Base-by-base conservation (phyloP, 495 filamentous ascomycete species). In the Penicillium ucsense region DNA sequence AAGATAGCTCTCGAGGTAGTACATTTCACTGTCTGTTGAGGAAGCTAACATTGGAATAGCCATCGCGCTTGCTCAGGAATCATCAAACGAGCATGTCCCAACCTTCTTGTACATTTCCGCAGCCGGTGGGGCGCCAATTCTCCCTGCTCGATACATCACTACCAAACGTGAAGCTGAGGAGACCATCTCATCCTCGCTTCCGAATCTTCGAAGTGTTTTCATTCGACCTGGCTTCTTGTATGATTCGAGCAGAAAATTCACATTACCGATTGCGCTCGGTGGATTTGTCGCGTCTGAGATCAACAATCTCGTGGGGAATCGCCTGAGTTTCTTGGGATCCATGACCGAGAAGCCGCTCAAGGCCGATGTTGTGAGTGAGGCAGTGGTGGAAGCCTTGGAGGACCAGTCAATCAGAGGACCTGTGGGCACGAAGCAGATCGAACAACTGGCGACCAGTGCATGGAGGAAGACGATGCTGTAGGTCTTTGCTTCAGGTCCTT, bases 91-190 rank as follows among this genome's bases (percentile, higher is more conserved):
- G 40, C 74, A 80, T 31, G 82, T 86, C 31, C 65, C 75, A 9
- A 75, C 80, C 0, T 94, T 95, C 57, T 80, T 84, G 38, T 98
- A 84, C 71, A 82, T 98, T 42, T 94, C 88, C 32, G 92, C 92
- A 8, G 86, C 88, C 0, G 87, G 75, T 8, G 90, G 89, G 3
- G 86, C 88, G 12, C 86, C 89, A 10, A 68, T 92, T 20, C 75
- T 98, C 43, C 92, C 92, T 20, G 56, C 64, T 7, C 78, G 92
- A 56, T 98, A 98, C 57, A 89, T 98, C 57, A 79, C 75, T 29
- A 95, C 91, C 11, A 98, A 98, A 65, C 70, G 92, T 41, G 88
- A 94, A 59, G 92, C 92, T 10, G 92, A 98, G 71, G 75, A 74
- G 33, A 76, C 80, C 6, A 91, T 98, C 53, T 68, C 81, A 31